Conservation (phyloP, 1,284 basidiomycete species). For the Puccinia triticina region DNA sequence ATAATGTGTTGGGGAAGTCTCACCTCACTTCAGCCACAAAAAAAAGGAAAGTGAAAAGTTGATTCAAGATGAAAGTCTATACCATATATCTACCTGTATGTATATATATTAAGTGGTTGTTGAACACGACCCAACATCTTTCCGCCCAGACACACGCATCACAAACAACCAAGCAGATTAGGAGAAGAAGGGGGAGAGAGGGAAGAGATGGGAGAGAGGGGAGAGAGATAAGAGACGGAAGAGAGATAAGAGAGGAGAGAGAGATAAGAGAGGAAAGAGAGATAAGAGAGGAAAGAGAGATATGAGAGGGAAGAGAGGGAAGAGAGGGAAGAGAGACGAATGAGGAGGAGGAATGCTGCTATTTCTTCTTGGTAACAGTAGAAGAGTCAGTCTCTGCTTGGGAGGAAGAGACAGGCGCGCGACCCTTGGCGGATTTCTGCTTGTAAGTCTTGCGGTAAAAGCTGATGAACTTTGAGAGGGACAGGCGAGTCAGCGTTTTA, state of each 20-base stretch:
- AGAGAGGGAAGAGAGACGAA: not conserved
- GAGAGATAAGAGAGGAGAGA: no score
- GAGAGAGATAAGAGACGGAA: no score
- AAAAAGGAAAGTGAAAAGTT: no score
- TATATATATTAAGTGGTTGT: no score
- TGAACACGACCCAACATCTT: not conserved
- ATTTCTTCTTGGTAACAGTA: no score
- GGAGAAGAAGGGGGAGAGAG: not conserved
- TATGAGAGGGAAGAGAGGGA: not conserved
- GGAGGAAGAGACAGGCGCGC: not conserved
- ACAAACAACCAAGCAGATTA: not conserved
- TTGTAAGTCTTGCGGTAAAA: constrained; percentile 62
- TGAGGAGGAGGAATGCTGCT: no score
- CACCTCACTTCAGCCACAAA: no score
- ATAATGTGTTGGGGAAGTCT: not conserved
- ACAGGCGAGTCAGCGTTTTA: not conserved
- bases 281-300: not conserved
- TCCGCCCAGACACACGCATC: not conserved
- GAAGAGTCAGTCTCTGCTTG: not conserved
- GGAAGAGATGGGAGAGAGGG: not conserved
- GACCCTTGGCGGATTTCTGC: constrained; percentile 53
- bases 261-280: no score
- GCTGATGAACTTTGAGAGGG: constrained; percentile 57
- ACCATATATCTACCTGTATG: no score
- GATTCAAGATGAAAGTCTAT: no score